Conservation (phyloP, 1,284 basidiomycete species). For the Butyriboletus appendiculatus region DNA sequence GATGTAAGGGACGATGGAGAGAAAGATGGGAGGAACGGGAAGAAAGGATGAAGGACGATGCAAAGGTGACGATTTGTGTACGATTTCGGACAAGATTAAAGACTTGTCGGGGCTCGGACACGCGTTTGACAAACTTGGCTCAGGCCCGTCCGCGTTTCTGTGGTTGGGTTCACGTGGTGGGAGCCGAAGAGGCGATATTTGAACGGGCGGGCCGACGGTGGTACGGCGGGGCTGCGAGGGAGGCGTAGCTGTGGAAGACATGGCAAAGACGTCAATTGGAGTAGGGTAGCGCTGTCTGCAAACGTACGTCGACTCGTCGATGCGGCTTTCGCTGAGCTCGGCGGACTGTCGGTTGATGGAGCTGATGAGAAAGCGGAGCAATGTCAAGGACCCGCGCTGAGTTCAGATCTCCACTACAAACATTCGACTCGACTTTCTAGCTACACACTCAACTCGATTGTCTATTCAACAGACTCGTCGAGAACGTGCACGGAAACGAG, state of each 20-base stretch:
- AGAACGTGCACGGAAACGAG: not conserved
- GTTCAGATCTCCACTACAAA: slow-evolving; percentile 24
- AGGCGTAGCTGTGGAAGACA: slow-evolving; percentile 18
- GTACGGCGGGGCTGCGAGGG: slow-evolving; percentile 17
- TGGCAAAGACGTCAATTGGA: slow-evolving; percentile 30
- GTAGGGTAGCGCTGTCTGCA: slow-evolving; percentile 17
- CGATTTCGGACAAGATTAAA: slow-evolving; percentile 37
- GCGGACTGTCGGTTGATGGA: slow-evolving; percentile 36
- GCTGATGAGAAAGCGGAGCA: slow-evolving; percentile 22
- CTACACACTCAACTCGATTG: not conserved
- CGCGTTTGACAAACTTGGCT: slow-evolving; percentile 39
- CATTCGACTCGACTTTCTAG: slow-evolving; percentile 2
- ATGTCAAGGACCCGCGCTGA: slow-evolving; percentile 23
- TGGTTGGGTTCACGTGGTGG: slow-evolving; percentile 36
- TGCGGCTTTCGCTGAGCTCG: slow-evolving; percentile 36
- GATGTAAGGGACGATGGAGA: slow-evolving; percentile 7
- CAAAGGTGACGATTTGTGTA: slow-evolving; percentile 28
- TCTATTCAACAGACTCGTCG: not conserved
- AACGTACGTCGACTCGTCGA: slow-evolving; percentile 27
- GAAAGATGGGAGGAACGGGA: not conserved
- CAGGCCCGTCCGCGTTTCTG: slow-evolving; percentile 32
- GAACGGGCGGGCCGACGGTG: slow-evolving; percentile 14
- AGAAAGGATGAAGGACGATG: slow-evolving; percentile 23
- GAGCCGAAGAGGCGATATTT: slow-evolving; percentile 33
- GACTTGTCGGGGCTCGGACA: slow-evolving; percentile 34